These are phyloP conservation scores for Beta corolliflora DNA, from an alignment of 179 eudicot genomes.

Conservation along the genomic window DNA sequence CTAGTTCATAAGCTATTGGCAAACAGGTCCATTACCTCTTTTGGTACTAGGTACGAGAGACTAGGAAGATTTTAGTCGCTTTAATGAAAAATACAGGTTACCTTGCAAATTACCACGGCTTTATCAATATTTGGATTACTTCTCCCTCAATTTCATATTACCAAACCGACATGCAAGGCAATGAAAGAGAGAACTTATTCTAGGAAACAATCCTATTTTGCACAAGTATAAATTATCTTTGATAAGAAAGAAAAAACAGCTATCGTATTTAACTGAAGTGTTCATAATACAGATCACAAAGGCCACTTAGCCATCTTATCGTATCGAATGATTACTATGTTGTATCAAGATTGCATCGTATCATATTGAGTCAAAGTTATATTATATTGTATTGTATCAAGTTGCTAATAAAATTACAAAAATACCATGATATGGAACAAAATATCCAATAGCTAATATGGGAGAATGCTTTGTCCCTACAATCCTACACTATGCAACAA, in stretches of 20 bases:
- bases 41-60: not conserved
- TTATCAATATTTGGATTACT: not conserved
- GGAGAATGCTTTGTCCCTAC: too few species aligned
- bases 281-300: slow-evolving; percentile 5
- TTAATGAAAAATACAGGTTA: not conserved
- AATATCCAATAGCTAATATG: too few species aligned
- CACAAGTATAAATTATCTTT: not conserved
- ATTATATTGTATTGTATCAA: too few species aligned
- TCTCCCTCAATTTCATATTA: not conserved
- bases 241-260: not conserved
- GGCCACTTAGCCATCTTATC: slow-evolving; percentile 1
- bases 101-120: not conserved
- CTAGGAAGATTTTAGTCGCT: slow-evolving; percentile 17
- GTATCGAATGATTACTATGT: too few species aligned
- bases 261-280: not conserved
- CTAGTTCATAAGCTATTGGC: too few species aligned
- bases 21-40: not conserved
- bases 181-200: too few species aligned
- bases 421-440: too few species aligned
- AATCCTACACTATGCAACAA: not conserved
- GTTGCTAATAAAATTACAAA: too few species aligned
- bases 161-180: too few species aligned
- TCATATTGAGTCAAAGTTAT: too few species aligned
- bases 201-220: too few species aligned
- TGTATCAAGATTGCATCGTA: too few species aligned